Evolutionary conservation across 2,329 filamentous ascomycete species (phyloP).

Genomic region (Penicillium sp.): DNA sequence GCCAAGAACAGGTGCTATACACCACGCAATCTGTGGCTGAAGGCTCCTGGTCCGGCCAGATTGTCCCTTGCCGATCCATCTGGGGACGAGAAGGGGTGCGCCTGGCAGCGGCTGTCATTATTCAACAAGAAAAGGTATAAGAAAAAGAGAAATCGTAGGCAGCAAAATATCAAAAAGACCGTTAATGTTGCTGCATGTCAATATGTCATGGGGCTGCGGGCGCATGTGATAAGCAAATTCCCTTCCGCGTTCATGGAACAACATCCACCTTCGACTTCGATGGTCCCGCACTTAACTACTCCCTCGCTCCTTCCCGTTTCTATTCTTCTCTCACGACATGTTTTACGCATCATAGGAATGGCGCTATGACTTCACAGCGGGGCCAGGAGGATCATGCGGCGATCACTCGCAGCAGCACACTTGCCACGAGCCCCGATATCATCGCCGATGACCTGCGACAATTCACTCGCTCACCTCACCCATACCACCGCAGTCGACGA

Average conservation of each 20-base stretch:
- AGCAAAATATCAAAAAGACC: too few species aligned
- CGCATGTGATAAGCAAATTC: constrained; percentile 24
- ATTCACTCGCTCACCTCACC: constrained; percentile 60
- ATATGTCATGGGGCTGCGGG: constrained; percentile 1
- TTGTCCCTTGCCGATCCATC: constrained; percentile 40
- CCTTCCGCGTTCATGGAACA: constrained; percentile 19
- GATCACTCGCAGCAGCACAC: constrained; percentile 18
- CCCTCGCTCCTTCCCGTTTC: neutral
- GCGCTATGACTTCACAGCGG: constrained; percentile 31
- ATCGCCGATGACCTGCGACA: constrained; percentile 39
- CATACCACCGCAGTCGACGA: constrained; percentile 59
- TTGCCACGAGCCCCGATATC: constrained; percentile 15
- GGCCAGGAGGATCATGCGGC: constrained; percentile 28
- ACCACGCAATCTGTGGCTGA: constrained; percentile 24
- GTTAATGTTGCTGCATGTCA: constrained; percentile 1
- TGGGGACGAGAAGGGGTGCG: constrained; percentile 34
- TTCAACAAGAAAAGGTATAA: constrained; percentile 28
- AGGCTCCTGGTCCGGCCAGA: constrained; percentile 28
- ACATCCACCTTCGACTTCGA: constrained; percentile 10
- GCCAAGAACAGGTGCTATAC: constrained; percentile 29
- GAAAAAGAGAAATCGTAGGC: too few species aligned
- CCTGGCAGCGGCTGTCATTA: constrained; percentile 34
- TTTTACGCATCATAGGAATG: constrained; percentile 29
- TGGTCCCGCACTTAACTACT: too few species aligned
- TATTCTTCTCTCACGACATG: constrained; percentile 22